These are phyloP conservation scores for Thalassiosira profunda DNA, from an alignment of 108 stramenopile species.

Conservation along the genomic window DNA sequence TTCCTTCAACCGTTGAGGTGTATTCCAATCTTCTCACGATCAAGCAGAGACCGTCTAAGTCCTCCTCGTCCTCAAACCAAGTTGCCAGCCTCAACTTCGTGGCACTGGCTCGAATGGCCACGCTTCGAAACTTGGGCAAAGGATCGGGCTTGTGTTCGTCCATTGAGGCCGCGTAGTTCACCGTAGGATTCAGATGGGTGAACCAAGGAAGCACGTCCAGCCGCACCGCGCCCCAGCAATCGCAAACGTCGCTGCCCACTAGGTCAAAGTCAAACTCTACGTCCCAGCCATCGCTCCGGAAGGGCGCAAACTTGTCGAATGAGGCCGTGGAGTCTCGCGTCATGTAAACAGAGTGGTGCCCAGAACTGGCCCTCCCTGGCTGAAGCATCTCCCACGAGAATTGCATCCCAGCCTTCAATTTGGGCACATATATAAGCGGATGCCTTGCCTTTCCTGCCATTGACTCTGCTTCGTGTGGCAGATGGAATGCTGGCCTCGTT, in stretches of 20 bases:
- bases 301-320: slow-evolving; percentile 40
- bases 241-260: slow-evolving; percentile 15
- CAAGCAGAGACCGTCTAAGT: slow-evolving; percentile 41
- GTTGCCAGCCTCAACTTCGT: slow-evolving; percentile 37
- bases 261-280: slow-evolving; percentile 36
- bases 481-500: background rate
- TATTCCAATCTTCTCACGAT: slow-evolving; percentile 35
- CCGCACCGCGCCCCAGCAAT: slow-evolving; percentile 50
- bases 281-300: slow-evolving; percentile 47
- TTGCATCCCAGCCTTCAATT: slow-evolving; percentile 17
- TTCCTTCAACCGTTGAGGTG: slow-evolving; percentile 9
- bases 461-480: slow-evolving; percentile 33
- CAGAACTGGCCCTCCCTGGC: background rate
- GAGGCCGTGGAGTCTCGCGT: background rate
- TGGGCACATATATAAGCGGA: slow-evolving; percentile 44
- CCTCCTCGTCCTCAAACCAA: slow-evolving; percentile 47
- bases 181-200: slow-evolving; percentile 46
- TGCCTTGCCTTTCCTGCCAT: slow-evolving; percentile 21
- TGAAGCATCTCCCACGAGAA: slow-evolving; percentile 43
- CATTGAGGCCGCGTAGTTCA: slow-evolving; percentile 4
- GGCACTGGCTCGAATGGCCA: slow-evolving; percentile 30
- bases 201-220: slow-evolving; percentile 63
- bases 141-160: slow-evolving; percentile 12
- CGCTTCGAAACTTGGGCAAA: slow-evolving; percentile 25
- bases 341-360: slow-evolving; percentile 43